phyloP scores from a whole-genome alignment of 139 green algal species.

The Raphidocelis subcapitata region DNA sequence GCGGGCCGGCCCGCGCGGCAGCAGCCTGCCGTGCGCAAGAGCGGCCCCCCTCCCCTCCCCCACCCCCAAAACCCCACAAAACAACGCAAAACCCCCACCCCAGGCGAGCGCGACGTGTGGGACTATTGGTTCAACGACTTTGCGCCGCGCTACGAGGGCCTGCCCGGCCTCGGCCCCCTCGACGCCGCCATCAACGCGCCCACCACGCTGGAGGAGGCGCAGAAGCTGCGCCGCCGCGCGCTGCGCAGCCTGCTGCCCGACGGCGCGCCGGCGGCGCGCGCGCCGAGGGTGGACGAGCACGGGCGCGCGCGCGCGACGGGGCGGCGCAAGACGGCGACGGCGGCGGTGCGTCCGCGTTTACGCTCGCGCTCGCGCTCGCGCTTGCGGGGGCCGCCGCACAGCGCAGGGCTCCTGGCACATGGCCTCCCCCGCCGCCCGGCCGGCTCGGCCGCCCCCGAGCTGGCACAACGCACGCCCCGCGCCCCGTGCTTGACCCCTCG shows the following conservation, averaged over 20 bases:
- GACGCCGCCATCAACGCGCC: conserved; percentile 32
- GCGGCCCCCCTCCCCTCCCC: too few relatives aligned
- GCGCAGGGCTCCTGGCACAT: too few relatives aligned
- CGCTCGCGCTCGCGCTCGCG: too few relatives aligned
- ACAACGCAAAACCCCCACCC: too few relatives aligned
- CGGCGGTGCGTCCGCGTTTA: conserved; percentile 18
- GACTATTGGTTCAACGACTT: conserved; percentile 43
- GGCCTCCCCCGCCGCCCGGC: too few relatives aligned
- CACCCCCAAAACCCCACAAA: too few relatives aligned
- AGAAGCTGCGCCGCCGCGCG: not conserved
- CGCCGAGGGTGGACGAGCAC: conserved; percentile 55
- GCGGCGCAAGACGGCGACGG: conserved; percentile 39
- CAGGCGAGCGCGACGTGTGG: conserved; percentile 30
- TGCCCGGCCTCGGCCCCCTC: conserved; percentile 35
- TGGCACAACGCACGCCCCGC: too few relatives aligned
- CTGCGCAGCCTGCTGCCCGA: not conserved
- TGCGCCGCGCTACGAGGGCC: conserved; percentile 18
- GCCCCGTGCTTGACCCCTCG: too few relatives aligned
- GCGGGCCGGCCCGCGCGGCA: too few relatives aligned
- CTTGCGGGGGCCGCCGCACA: too few relatives aligned
- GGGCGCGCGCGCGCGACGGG: conserved; percentile 56
- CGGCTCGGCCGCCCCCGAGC: too few relatives aligned
- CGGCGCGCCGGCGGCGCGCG: not conserved
- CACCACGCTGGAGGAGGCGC: not conserved
- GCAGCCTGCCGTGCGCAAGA: too few relatives aligned